Percentiles rank a stretch among this genome's conserved stretches.
These are phyloP conservation scores for Atalantia buxifolia DNA, from an alignment of 345 rosid genomes.

Conservation along the genomic window DNA sequence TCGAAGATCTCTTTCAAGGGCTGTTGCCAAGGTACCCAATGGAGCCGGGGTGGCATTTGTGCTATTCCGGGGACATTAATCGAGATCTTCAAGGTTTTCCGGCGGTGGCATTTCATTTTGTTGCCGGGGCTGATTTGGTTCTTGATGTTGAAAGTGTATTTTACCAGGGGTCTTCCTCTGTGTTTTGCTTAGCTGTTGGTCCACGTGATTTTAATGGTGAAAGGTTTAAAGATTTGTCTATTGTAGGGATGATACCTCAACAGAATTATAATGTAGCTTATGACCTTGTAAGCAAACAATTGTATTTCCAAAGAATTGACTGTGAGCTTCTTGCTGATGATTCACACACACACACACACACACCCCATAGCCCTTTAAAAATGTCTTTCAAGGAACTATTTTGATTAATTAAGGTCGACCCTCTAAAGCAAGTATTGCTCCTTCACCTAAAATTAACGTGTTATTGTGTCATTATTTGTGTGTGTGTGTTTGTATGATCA, in stretches of 20 bases:
- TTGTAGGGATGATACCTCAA: conserved; percentile 38
- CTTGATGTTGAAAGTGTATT: conserved; percentile 48
- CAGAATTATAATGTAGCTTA: conserved; percentile 35
- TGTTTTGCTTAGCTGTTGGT: conserved; percentile 48
- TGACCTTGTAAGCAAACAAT: conserved; percentile 17
- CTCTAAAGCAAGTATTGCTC: no score
- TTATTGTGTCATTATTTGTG: no score
- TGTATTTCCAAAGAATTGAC: conserved; percentile 32
- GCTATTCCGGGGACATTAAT: conserved; percentile 37
- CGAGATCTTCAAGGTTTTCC: conserved; percentile 56
- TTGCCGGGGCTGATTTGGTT: conserved; percentile 49
- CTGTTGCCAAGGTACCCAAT: not conserved
- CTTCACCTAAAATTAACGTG: no score
- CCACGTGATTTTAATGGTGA: conserved; percentile 12
- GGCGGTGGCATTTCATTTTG: conserved; percentile 40
- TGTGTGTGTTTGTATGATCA: no score
- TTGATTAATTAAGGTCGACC: no score
- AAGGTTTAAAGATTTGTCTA: not conserved
- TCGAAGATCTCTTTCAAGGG: conserved; percentile 15
- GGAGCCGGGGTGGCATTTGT: conserved; percentile 6
- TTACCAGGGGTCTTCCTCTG: conserved; percentile 25
- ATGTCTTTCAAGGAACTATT: not conserved
- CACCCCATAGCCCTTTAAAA: no score
- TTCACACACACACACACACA: no score
- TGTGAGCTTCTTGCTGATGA: conserved; percentile 27